These are phyloP conservation scores for Lactifluus piperatus DNA, from an alignment of 768 basidiomycete species.

Conservation along the genomic window DNA sequence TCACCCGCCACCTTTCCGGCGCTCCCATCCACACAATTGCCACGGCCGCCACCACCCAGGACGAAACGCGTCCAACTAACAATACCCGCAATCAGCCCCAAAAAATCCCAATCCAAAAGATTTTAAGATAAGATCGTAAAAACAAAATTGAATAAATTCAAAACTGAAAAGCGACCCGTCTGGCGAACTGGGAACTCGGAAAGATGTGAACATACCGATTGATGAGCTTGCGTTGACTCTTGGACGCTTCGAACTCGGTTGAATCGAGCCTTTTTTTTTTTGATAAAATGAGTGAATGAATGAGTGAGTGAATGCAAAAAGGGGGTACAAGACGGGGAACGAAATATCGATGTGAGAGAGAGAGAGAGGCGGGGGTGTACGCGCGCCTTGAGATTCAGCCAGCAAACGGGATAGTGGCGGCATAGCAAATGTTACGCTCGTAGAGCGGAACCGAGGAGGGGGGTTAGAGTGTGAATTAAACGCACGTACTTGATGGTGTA, in stretches of 20 bases:
- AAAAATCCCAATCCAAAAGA: neutral
- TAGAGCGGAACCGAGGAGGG: neutral
- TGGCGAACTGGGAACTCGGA: neutral
- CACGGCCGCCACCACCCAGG: constrained; percentile 33
- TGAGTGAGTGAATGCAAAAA: neutral
- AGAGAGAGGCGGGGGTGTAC: neutral
- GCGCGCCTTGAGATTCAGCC: too few relatives aligned
- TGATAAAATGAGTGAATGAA: too few relatives aligned
- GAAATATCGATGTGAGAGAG: neutral
- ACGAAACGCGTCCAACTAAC: constrained; percentile 69
- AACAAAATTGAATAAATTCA: too few relatives aligned
- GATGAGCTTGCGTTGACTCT: constrained; percentile 65
- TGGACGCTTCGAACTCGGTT: constrained; percentile 54
- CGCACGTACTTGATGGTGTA: constrained; percentile 78
- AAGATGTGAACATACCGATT: constrained; percentile 41
- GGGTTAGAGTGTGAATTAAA: neutral
- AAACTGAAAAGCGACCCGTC: neutral
- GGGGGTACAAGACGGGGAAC: neutral
- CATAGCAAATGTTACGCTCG: neutral
- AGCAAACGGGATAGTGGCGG: neutral
- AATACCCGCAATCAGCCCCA: neutral
- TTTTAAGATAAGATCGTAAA: neutral
- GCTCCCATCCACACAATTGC: constrained; percentile 24
- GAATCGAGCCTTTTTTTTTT: constrained; percentile 57
- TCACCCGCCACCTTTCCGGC: constrained; percentile 26